Percentiles rank a stretch among this genome's conserved stretches.
Evolutionary conservation across 306 rosid species (phyloP).

Genomic region (Styphnolobium japonicum): DNA sequence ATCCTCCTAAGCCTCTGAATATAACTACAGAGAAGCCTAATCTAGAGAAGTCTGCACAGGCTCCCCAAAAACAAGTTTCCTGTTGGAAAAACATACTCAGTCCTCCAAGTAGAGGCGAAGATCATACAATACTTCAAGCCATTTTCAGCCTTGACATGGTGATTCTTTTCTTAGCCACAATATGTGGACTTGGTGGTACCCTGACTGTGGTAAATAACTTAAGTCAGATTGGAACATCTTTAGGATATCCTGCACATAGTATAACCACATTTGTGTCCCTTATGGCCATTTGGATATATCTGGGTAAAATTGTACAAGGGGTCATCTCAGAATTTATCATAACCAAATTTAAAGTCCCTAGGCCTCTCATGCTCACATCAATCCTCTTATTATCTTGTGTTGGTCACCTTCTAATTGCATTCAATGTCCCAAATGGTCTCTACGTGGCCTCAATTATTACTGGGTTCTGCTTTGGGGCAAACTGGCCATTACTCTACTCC

Average conservation of each 20-base stretch:
- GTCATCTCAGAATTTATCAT: slow-evolving; percentile 42
- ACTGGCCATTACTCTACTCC: slow-evolving; percentile 69
- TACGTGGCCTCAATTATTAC: slow-evolving; percentile 59
- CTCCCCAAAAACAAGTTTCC: not conserved
- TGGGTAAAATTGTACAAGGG: slow-evolving; percentile 46
- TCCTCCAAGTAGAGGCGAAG: slow-evolving; percentile 52
- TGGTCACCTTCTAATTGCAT: slow-evolving; percentile 54
- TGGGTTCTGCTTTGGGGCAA: slow-evolving; percentile 82
- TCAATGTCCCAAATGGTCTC: slow-evolving; percentile 47
- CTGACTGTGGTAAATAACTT: slow-evolving; percentile 53
- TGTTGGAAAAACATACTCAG: slow-evolving; percentile 37
- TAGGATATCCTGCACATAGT: slow-evolving; percentile 41
- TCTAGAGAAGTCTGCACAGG: not conserved
- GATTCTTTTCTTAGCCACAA: slow-evolving; percentile 46
- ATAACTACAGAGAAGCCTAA: slow-evolving; percentile 23
- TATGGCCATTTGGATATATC: slow-evolving; percentile 53
- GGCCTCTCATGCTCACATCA: slow-evolving; percentile 46
- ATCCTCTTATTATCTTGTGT: slow-evolving; percentile 42
- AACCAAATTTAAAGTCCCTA: slow-evolving; percentile 36
- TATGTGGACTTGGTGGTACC: slow-evolving; percentile 61
- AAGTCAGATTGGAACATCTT: slow-evolving; percentile 58
- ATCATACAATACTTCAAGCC: slow-evolving; percentile 62
- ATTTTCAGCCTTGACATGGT: slow-evolving; percentile 60
- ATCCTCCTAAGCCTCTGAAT: slow-evolving; percentile 15
- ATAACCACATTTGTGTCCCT: slow-evolving; percentile 55